Base-by-base conservation (phyloP, 2,329 filamentous ascomycete genomes). In the Aureobasidium sp. region DNA sequence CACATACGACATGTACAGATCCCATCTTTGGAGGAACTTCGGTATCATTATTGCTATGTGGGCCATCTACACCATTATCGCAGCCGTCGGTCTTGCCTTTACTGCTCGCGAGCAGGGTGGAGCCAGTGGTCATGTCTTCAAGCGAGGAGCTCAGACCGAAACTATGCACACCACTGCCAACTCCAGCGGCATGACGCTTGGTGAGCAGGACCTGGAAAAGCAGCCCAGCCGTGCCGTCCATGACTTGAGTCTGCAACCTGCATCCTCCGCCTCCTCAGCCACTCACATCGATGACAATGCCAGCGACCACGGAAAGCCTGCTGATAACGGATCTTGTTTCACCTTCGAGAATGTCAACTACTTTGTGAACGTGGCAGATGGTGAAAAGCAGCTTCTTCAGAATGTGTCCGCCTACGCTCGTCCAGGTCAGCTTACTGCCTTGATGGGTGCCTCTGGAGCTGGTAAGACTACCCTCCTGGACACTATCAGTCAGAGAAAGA, bases 401-500 rank as follows among this genome's bases (percentile, higher is more conserved):
- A 70, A 82, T 62, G 79, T 85, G 2, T 76, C 76, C 26, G 83
- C 75, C 7, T 84, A 76, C 71, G 81, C 83, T 1, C 83, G 81
- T 65, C 82, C 82, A 10, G 82, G 81, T 2, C 80, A 77, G 1
- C 73, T 84, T n/a, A 84, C 78, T 4, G 79, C 78, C 10, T 82
- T 96, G 47, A 74, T 92, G 59, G 94, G 93, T 0, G 91, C 93
- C 17, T 86, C 87, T 60, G 89, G 87, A 66, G 83, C 85, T 52
- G 93, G 93, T 69, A 99, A 97, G 79, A 97, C 93, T 0, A 84
- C 89, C 13, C 84, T 97, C 37, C 78, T 92, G 20, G 91, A 86
- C 69, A 70, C 69, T 41, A 80, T 86, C 3, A 82, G 83, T 0
- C 78, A 83, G 61, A 77, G 87, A 15, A 84, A 80, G 0, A 82